Evolutionary conservation across 495 filamentous ascomycete species (phyloP), one percentile per base, ranked within the genome.

Genomic region (Evansstolkia leycettana): DNA sequence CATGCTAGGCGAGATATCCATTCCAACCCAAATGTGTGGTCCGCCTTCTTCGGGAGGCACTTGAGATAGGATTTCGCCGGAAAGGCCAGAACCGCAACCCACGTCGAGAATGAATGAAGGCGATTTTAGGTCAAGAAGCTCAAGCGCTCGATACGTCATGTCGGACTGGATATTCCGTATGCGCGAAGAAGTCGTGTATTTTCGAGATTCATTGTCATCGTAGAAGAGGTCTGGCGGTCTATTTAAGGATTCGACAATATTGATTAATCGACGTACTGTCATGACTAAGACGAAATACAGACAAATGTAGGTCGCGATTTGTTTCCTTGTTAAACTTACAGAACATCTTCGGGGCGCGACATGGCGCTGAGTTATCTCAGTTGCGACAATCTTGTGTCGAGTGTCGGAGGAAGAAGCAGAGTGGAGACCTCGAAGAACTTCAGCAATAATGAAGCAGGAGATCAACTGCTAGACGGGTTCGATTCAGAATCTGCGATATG

Each of bases 161-260:
- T 77, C 72, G 10, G 86, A 79, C 58, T 98, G 90, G 54, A 98
- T 90, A 43, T 82, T 84, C 48, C 86, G 80, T 51, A 98, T 96
- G 36, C 90, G 86, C 13, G 87, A 94, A 36, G 76, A 84, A 18
- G 89, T 94, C n/a, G 92, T 98, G 64, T 98, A 98, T 66, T 94
- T 89, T 54, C 79, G 79, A 10, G 90, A 86, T 65, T 93, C 86
- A 65, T 72, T 70, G 58, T 95, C 92, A 63, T 94, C 82, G 67
- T 98, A 98, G 66, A 89, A 90, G 46, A 96, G 75, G 65, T 98
- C 90, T 39, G 90, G 86, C 33, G 84, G 83, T 46, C 86, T 93
- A 48, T 30, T 34, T 19, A 33, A 19, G 9, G 7, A 29, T 29
- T 29, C 5, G 28, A 29, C 14, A 33, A n/a, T n/a, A n/a, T n/a